Evolutionary conservation across 345 rosid genomes (phyloP).

Genomic region (Gynandropsis gynandra): DNA sequence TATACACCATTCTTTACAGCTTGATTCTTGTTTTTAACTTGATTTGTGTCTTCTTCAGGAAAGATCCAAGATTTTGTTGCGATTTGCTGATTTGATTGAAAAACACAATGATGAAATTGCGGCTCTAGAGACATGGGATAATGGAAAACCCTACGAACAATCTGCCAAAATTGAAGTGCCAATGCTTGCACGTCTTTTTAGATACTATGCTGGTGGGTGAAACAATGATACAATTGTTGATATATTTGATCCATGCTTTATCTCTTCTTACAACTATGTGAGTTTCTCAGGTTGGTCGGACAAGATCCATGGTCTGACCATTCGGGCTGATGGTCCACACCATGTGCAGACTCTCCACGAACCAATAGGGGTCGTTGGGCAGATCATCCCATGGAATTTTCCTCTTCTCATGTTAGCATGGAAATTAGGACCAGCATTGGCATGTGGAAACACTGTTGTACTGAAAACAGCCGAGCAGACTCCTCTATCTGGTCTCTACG

Average conservation of each 20-base stretch:
- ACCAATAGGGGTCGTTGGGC: slow-evolving; percentile 94
- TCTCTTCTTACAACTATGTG: neutral
- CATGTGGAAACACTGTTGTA: slow-evolving; percentile 82
- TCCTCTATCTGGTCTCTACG: slow-evolving; percentile 70
- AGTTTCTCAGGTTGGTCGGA: slow-evolving; percentile 80
- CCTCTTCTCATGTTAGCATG: slow-evolving; percentile 86
- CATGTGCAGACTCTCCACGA: slow-evolving; percentile 83
- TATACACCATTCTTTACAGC: neutral
- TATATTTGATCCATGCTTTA: slow-evolving; percentile 1
- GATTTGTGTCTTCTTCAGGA: slow-evolving; percentile 40
- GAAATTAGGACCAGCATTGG: slow-evolving; percentile 93
- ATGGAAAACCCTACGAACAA: slow-evolving; percentile 79
- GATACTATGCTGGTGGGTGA: slow-evolving; percentile 88
- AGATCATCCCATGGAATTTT: slow-evolving; percentile 95
- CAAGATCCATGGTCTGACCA: slow-evolving; percentile 85
- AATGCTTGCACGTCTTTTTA: slow-evolving; percentile 50
- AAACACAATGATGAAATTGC: slow-evolving; percentile 81
- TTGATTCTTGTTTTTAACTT: neutral
- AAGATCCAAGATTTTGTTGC: slow-evolving; percentile 55
- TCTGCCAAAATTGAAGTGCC: slow-evolving; percentile 68
- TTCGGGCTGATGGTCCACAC: slow-evolving; percentile 65
- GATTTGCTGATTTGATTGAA: slow-evolving; percentile 83
- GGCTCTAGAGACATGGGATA: slow-evolving; percentile 87
- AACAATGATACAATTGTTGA: neutral
- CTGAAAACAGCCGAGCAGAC: slow-evolving; percentile 93